Evolutionary conservation across 306 rosid genomes (phyloP).

Genomic region (Psophocarpus tetragonolobus): DNA sequence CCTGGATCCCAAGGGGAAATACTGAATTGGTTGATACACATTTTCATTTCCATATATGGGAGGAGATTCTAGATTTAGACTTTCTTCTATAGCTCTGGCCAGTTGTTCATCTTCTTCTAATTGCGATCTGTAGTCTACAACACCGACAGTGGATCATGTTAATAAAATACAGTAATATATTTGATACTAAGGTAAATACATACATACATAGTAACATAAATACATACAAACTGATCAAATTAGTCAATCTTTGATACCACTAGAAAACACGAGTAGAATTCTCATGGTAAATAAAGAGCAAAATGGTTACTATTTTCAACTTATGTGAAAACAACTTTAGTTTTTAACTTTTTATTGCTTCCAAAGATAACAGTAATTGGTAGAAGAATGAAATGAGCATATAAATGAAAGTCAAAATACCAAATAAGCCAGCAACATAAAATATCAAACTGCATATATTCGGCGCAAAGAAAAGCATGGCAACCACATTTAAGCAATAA

Average conservation of each 20-base stretch:
- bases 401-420: neutral
- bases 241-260: slow-evolving; percentile 3
- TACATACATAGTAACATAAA: too few relatives aligned
- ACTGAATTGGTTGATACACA: slow-evolving; percentile 52
- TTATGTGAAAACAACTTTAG: neutral
- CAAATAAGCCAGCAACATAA: slow-evolving; percentile 1
- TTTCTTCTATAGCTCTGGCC: slow-evolving; percentile 89
- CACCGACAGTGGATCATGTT: slow-evolving; percentile 1
- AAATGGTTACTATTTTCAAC: neutral
- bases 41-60: slow-evolving; percentile 66
- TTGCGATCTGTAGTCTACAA: slow-evolving; percentile 54
- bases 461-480: neutral
- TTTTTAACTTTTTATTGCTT: neutral
- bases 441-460: neutral
- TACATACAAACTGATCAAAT: neutral
- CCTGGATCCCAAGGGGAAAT: slow-evolving; percentile 70
- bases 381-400: neutral
- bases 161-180: neutral
- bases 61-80: slow-evolving; percentile 74
- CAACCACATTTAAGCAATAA: slow-evolving; percentile 7
- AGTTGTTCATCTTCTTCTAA: slow-evolving; percentile 86
- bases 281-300: neutral
- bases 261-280: slow-evolving; percentile 6
- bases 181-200: slow-evolving; percentile 3
- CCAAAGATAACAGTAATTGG: neutral